Evolutionary conservation across 2,329 filamentous ascomycete species (phyloP), one percentile per base, ranked within the genome.

Genomic region (Dactylellina haptotyla): DNA sequence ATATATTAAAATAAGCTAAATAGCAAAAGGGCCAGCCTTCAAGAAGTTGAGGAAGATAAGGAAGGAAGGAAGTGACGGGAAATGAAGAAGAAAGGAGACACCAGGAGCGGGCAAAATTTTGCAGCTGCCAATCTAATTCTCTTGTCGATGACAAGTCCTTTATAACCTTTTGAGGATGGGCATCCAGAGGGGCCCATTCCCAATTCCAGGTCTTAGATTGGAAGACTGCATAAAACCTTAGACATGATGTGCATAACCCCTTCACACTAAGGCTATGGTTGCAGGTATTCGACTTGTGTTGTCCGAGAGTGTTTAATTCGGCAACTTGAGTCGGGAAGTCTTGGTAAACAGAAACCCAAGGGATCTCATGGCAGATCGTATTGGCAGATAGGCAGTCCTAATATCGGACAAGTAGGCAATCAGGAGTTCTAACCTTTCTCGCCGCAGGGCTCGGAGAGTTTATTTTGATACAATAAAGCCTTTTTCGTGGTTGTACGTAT

Each of bases 11-110:
- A 62, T 32, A 18, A 54, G 23, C 45, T 41, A 58, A 58, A 56
- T n/a, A 45, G n/a, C 16, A 53, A 71, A 63, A 65, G 67, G 67
- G 14, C 67, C 67, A 73, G 67, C 67, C 67, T 57, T 59, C n/a
- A n/a, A n/a, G n/a, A n/a, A n/a, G n/a, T n/a, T n/a, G n/a, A n/a
- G n/a, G 5, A 26, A 45, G 34, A 23, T 12, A 32, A 26, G 8
- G 16, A 62, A 39, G 23, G 30, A 32, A 18, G 25, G n/a, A 46
- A 18, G 58, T 14, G 28, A 45, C 48, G 16, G 30, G 37, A 73
- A 66, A 61, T 62, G 46, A 66, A 45, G 56, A 73, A 45, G 8
- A 61, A 59, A 73, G 59, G 53, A 66, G 61, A 45, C 23, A 45
- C 53, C 20, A 56, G 28, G 61, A 46, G 50, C 20, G 46, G 48